Percentiles rank a stretch among this genome's conserved stretches.
Conservation (phyloP, 164 flowering plant species). For the Aristolochia contorta region DNA sequence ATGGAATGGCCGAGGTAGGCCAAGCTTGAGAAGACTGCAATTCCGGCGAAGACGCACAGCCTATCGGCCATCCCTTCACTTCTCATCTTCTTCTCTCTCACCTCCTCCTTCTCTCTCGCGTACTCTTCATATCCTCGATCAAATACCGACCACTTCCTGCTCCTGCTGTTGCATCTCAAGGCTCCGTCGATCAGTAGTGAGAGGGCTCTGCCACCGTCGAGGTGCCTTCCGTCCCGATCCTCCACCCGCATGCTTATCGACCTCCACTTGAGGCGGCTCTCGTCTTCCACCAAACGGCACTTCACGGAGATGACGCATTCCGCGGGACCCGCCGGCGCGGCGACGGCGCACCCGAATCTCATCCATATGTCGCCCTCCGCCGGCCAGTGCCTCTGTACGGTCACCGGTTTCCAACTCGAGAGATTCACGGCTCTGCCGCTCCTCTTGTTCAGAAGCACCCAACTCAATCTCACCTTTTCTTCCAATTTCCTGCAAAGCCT, state of each 20-base stretch:
- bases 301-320: slow-evolving; percentile 17
- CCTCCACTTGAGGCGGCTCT: slow-evolving; percentile 11
- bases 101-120: slow-evolving; percentile 11
- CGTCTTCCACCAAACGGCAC: slow-evolving; percentile 10
- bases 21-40: slow-evolving; percentile 6
- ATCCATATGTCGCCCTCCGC: slow-evolving; percentile 7
- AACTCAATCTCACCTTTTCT: slow-evolving; percentile 21
- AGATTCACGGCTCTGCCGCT: slow-evolving; percentile 18
- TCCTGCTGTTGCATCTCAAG: slow-evolving; percentile 8
- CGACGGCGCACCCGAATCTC: slow-evolving; percentile 21
- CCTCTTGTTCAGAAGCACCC: slow-evolving; percentile 22
- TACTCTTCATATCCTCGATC: slow-evolving; percentile 9
- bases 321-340: slow-evolving; percentile 6
- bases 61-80: slow-evolving; percentile 16
- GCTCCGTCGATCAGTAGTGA: slow-evolving; percentile 16
- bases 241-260: slow-evolving; percentile 23
- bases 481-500: slow-evolving; percentile 12
- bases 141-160: slow-evolving; percentile 3
- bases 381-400: slow-evolving; percentile 19
- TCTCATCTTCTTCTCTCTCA: slow-evolving; percentile 6
- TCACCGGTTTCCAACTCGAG: slow-evolving; percentile 25
- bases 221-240: slow-evolving; percentile 17
- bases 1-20: slow-evolving; percentile 1
- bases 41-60: slow-evolving; percentile 10
- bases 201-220: slow-evolving; percentile 11